Evolutionary conservation across 345 rosid species (phyloP).

Genomic region (Gossypium longicalyx): DNA sequence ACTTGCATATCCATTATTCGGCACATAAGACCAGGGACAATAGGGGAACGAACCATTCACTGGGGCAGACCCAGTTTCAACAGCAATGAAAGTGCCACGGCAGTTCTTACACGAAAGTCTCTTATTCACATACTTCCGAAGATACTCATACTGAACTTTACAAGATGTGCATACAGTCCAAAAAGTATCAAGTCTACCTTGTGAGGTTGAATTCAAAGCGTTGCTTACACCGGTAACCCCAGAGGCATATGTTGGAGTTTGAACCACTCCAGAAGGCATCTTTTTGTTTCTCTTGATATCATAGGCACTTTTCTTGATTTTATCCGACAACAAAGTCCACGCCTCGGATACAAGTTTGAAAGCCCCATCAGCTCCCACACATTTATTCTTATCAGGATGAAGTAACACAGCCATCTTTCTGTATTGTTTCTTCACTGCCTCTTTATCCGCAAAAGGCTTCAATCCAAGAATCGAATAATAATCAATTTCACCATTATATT

Average conservation of each 20-base stretch:
- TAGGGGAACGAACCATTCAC: slow-evolving; percentile 71
- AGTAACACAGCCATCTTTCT: slow-evolving; percentile 91
- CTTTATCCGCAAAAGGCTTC: slow-evolving; percentile 81
- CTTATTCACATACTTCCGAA: slow-evolving; percentile 90
- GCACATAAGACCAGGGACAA: slow-evolving; percentile 44
- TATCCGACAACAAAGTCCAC: slow-evolving; percentile 74
- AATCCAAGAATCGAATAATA: slow-evolving; percentile 84
- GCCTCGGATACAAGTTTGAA: slow-evolving; percentile 94
- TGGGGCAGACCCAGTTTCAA: slow-evolving; percentile 71
- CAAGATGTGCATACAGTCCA: slow-evolving; percentile 99
- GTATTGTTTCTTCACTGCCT: slow-evolving; percentile 85
- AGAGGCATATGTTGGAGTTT: slow-evolving; percentile 45
- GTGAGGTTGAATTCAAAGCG: slow-evolving; percentile 47
- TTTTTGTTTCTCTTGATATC: slow-evolving; percentile 59
- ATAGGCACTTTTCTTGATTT: slow-evolving; percentile 58
- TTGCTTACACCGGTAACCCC: slow-evolving; percentile 45
- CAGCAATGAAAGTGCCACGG: slow-evolving; percentile 78
- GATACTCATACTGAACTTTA: slow-evolving; percentile 96
- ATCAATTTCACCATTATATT: slow-evolving; percentile 56
- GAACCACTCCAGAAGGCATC: slow-evolving; percentile 40
- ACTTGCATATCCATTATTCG: slow-evolving; percentile 48
- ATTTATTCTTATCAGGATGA: slow-evolving; percentile 90
- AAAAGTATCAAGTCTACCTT: slow-evolving; percentile 75
- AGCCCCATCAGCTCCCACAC: slow-evolving; percentile 94
- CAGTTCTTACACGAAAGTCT: slow-evolving; percentile 98